Base-by-base conservation (phyloP, 2,329 filamentous ascomycete species). In the Stachybotrys chlorohalonatus region DNA sequence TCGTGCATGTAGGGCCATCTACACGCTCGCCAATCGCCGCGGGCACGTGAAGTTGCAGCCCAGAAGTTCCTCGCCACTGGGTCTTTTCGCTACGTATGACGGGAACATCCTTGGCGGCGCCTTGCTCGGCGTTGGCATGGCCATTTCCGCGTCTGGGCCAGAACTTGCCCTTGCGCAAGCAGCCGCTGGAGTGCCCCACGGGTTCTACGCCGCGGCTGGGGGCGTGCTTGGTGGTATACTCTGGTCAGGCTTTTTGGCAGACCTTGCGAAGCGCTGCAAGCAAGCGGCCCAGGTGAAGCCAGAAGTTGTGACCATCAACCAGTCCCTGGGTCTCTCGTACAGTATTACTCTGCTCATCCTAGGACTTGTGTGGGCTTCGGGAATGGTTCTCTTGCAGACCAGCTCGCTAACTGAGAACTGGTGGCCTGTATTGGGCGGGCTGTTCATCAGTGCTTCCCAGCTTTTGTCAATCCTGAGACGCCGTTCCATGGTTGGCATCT, bases 71-170 rank as follows among this genome's bases (percentile, higher is more conserved):
- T 78, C 82, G 1, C 72, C 76, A 6, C 63, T 84, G 31, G 77
- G 75, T 53, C 69, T 84, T 61, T 76, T 83, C 59, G 70, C 72
- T 8, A 63, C 68, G 16, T 83, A 83, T 61, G 84, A 86, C 61
- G 85, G 83, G 54, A 88, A 89, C 64, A 67, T 87, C 50, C 60
- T 86, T 59, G 85, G 85, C 54, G 85, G 85, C 5, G 63, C 74
- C 15, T 68, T 87, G 3, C 75, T 86, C 31, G 85, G 85, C 42
- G 66, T 77, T n/a, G 85, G 85, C 54, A 86, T 88, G 84, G 76
- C 81, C 6, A 69, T 87, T 15, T 79, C 83, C 0, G 84, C 83
- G 8, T 79, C 84, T 0, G 87, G 85, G 56, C 83, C 85, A 0
- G 85, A 85, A 0, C 86, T 83, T 0, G 75, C 86, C 6, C 75